A percentile compares a stretch with the other conserved stretches of the same genome.
phyloP scores from a whole-genome alignment of 345 rosid genomes.

The Raphanus sativus region DNA sequence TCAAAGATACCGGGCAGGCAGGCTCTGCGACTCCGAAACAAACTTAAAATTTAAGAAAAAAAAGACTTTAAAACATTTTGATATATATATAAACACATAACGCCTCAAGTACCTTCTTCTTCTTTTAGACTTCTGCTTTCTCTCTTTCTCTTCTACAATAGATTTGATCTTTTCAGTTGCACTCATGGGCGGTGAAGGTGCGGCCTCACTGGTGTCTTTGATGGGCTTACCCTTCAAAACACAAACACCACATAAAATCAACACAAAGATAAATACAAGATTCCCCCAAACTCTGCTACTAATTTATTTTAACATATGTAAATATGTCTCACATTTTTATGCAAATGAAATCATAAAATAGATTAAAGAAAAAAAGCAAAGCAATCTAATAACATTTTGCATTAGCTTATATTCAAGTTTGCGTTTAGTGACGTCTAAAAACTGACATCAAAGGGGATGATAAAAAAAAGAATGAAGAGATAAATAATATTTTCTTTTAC shows the following conservation, averaged over 20 bases:
- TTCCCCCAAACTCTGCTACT: background rate
- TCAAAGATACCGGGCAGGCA: conserved; percentile 41
- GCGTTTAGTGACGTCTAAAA: conserved; percentile 3
- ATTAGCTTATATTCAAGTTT: background rate
- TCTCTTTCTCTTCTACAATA: background rate
- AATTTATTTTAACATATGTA: background rate
- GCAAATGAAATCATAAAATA: conserved; percentile 22
- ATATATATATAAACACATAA: conserved; percentile 9
- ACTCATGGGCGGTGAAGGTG: conserved; percentile 51
- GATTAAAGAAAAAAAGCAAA: background rate
- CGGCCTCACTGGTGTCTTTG: conserved; percentile 97
- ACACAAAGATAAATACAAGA: conserved; percentile 19
- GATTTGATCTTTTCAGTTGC: conserved; percentile 36
- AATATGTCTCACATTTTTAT: conserved; percentile 1
- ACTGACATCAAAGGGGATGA: background rate
- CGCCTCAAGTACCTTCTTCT: conserved; percentile 43
- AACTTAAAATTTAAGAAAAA: background rate
- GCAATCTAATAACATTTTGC: background rate
- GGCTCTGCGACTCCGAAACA: conserved; percentile 25
- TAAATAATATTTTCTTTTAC: conserved; percentile 38
- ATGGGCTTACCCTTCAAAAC: conserved; percentile 87
- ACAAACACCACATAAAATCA: background rate
- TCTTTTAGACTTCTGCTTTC: conserved; percentile 22
- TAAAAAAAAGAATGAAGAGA: background rate
- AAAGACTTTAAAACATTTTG: conserved; percentile 9